Conservation (phyloP, 257 asterid species). For the Cruciata laevipes region DNA sequence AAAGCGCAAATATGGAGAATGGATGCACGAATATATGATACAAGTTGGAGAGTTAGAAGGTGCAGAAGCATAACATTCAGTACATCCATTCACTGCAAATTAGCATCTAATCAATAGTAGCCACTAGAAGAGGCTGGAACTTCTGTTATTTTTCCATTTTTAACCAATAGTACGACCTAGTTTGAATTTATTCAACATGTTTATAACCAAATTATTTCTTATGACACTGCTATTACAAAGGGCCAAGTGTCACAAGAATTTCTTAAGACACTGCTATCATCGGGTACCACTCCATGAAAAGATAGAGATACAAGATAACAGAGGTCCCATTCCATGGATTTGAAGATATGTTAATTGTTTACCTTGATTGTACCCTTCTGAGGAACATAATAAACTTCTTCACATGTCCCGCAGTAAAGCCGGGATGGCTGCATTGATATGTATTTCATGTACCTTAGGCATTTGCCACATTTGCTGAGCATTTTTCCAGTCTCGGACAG, state of each 20-base stretch:
- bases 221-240: neutral
- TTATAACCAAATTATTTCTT: neutral
- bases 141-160: neutral
- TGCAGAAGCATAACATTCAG: neutral
- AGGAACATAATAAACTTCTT: slow-evolving; percentile 90
- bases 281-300: neutral
- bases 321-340: neutral
- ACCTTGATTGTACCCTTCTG: slow-evolving; percentile 83
- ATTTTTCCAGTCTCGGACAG: slow-evolving; percentile 77
- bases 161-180: neutral
- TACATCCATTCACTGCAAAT: neutral
- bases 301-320: neutral
- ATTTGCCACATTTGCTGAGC: slow-evolving; percentile 90
- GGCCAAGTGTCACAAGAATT: neutral
- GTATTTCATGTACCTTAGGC: slow-evolving; percentile 88
- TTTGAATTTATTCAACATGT: neutral
- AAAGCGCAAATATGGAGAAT: neutral
- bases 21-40: neutral
- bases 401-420: slow-evolving; percentile 78
- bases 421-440: slow-evolving; percentile 81
- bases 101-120: neutral
- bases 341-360: slow-evolving; percentile 10
- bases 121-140: neutral
- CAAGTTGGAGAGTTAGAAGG: neutral
- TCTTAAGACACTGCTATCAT: neutral